Percentiles rank a stretch among this genome's conserved stretches.
Evolutionary conservation across 1,284 basidiomycete genomes (phyloP).

Genomic region (Austroboletus niveus): DNA sequence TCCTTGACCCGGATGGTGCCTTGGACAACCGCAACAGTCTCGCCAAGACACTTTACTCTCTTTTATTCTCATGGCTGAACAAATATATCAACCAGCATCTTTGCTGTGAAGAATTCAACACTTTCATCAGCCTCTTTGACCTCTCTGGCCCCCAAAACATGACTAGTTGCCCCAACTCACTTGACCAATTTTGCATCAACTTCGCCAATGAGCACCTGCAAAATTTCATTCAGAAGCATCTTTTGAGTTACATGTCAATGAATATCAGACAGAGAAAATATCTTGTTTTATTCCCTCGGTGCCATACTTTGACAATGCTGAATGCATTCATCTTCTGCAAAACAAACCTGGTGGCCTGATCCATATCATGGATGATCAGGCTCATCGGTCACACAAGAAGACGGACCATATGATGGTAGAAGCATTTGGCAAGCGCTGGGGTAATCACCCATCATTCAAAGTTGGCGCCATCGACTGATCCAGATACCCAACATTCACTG

Average conservation of each 20-base stretch:
- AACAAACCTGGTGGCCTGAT: conserved; percentile 45
- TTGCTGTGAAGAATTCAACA: conserved; percentile 86
- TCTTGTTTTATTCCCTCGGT: conserved; percentile 66
- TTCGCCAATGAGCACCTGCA: too few relatives aligned
- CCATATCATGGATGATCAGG: conserved; percentile 98
- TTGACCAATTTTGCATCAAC: too few relatives aligned
- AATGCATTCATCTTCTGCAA: too few relatives aligned
- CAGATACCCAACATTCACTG: too few relatives aligned
- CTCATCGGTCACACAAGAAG: conserved; percentile 83
- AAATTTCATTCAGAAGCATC: too few relatives aligned
- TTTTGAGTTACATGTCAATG: conserved; percentile 76
- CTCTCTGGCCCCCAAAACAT: conserved; percentile 77
- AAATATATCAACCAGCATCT: conserved; percentile 95
- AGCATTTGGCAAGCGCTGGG: conserved; percentile 77
- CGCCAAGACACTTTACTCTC: too few relatives aligned
- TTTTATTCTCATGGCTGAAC: conserved; percentile 96
- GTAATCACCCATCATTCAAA: conserved; percentile 70
- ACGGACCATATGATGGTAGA: conserved; percentile 61
- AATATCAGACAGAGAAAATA: conserved; percentile 86
- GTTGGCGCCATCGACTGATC: too few relatives aligned
- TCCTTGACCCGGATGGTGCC: too few relatives aligned
- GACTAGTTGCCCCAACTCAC: too few relatives aligned
- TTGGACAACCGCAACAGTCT: too few relatives aligned
- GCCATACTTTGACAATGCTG: conserved; percentile 43
- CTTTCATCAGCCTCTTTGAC: conserved; percentile 95